Base-by-base conservation (phyloP, 2,329 filamentous ascomycete species). In the Sclerotinia nivalis region DNA sequence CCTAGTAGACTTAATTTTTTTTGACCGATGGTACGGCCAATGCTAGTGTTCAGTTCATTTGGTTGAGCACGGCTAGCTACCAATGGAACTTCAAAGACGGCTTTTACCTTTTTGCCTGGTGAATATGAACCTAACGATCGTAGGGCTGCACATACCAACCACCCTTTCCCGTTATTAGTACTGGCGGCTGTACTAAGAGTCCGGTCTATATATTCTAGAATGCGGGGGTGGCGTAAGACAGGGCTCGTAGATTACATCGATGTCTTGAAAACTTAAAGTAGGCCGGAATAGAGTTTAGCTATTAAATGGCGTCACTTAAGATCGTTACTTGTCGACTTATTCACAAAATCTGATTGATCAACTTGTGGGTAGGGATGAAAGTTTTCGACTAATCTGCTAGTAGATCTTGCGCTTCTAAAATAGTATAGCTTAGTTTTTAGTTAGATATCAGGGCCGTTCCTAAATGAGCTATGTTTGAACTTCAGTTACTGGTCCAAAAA, bases 321-420 rank as follows among this genome's bases (percentile, higher is more conserved):
- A 40, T 25, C 4, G 0, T 2, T 13, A n/a, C 4, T 34, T 40
- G 10, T 6, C 12, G n/a, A 5, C 8, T 58, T 22, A 0, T n/a
- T 13, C 12, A 12, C 7, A 40, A 40, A 40, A 13, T 40, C 10
- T 13, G 37, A 4, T 40, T 3, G 37, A 12, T 6, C 13, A 40
- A 40, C 37, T 3, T 12, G 37, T 40, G 10, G 12, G 2, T 40
- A 40, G 37, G 37, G 10, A 13, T 4, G 37, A 40, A 40, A 40
- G 10, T 12, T 40, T 2, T 40, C 37, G 37, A 40, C 37, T 40
- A 40, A 40, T 13, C 10, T 13, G 12, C 37, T 40, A 40, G 10
- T 13, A 40, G 12, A 40, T 40, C 37, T 34, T 3, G 37, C 37
- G 3, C 12, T 40, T 40, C 13, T 4, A 15, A 8, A 40, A 3